A percentile compares a stretch with the other conserved stretches of the same genome.
Evolutionary conservation across 805 yeast genomes (phyloP).

Genomic region (Candida sithepensis): DNA sequence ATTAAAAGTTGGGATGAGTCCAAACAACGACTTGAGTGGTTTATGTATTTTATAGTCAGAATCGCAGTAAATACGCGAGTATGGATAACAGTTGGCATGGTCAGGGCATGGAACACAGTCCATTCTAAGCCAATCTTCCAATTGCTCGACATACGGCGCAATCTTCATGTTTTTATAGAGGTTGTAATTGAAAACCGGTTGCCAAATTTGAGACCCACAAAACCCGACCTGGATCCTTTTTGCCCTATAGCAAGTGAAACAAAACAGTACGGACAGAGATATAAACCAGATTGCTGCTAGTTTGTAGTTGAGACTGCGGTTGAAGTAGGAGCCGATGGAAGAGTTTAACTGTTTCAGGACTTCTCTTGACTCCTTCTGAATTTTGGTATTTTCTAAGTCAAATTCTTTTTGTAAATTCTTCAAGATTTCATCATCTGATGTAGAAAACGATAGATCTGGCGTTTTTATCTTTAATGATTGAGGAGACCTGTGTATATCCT

Average conservation of each 20-base stretch:
- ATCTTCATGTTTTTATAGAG: constrained; percentile 7
- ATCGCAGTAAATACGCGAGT: constrained; percentile 62
- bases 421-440: constrained; percentile 15
- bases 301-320: constrained; percentile 6
- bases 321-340: constrained; percentile 4
- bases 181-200: constrained; percentile 29
- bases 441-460: constrained; percentile 14
- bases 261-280: constrained; percentile 8
- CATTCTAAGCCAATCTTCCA: constrained; percentile 54
- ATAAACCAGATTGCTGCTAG: constrained; percentile 14
- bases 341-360: constrained; percentile 12
- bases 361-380: constrained; percentile 24
- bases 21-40: constrained; percentile 55
- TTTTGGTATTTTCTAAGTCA: constrained; percentile 17
- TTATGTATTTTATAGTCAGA: constrained; percentile 57
- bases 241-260: constrained; percentile 37
- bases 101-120: constrained; percentile 76
- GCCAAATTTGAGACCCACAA: constrained; percentile 62
- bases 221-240: constrained; percentile 66
- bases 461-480: constrained; percentile 9
- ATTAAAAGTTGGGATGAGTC: constrained; percentile 59
- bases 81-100: constrained; percentile 71
- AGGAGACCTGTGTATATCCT: not conserved
- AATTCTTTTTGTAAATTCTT: constrained; percentile 20
- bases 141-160: constrained; percentile 26